These are phyloP conservation scores for Macroventuria anomochaeta DNA, from an alignment of 2,329 filamentous ascomycete genomes.

Conservation along the genomic window DNA sequence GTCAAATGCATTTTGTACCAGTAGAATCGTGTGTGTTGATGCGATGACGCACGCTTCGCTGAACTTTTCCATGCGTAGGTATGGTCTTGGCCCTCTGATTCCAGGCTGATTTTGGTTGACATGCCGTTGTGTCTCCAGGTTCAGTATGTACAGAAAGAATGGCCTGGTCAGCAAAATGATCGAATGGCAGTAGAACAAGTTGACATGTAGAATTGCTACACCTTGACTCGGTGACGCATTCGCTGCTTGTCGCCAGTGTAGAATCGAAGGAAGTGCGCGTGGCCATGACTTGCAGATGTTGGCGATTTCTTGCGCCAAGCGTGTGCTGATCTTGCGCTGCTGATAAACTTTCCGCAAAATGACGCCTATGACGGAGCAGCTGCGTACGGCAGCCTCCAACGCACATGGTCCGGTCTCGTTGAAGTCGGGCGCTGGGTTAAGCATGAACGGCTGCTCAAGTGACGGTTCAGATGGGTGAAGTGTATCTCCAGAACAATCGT, in stretches of 20 bases:
- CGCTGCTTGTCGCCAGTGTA: slow-evolving; percentile 60
- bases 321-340: slow-evolving; percentile 64
- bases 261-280: slow-evolving; percentile 54
- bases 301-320: slow-evolving; percentile 64
- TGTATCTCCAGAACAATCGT: slow-evolving; percentile 64
- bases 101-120: slow-evolving; percentile 34
- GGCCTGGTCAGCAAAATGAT: slow-evolving; percentile 69
- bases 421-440: slow-evolving; percentile 28
- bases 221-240: slow-evolving; percentile 57
- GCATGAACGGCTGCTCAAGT: slow-evolving; percentile 26
- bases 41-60: slow-evolving; percentile 53
- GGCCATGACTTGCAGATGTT: slow-evolving; percentile 62
- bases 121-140: slow-evolving; percentile 49
- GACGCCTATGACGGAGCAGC: slow-evolving; percentile 63
- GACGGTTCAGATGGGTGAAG: slow-evolving; percentile 40
- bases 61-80: slow-evolving; percentile 56
- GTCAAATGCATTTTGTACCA: slow-evolving; percentile 51
- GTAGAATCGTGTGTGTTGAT: slow-evolving; percentile 50
- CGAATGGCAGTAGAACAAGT: slow-evolving; percentile 67
- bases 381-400: slow-evolving; percentile 64
- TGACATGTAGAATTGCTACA: slow-evolving; percentile 67
- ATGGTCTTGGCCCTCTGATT: slow-evolving; percentile 35
- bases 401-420: slow-evolving; percentile 49
- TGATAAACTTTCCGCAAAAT: slow-evolving; percentile 68
- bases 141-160: slow-evolving; percentile 67